phyloP scores from a whole-genome alignment of 108 stramenopile genomes.

The Asterionellopsis glacialis region DNA sequence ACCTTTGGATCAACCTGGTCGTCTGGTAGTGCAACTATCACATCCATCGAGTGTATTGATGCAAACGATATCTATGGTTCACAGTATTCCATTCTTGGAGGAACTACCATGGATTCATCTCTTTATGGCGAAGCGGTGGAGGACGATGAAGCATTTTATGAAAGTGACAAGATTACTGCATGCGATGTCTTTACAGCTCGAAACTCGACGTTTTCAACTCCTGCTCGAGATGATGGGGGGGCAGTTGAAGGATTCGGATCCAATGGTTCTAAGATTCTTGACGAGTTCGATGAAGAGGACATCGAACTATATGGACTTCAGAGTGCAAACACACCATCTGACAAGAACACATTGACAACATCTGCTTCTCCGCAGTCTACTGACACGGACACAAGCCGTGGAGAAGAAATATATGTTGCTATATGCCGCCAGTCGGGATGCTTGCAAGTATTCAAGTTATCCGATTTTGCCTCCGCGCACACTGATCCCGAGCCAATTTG shows the following conservation, averaged over 20 bases:
- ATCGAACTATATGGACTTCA: constrained; percentile 20
- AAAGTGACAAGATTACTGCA: constrained; percentile 45
- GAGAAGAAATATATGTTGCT: constrained; percentile 30
- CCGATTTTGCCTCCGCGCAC: constrained; percentile 16
- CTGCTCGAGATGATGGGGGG: background rate
- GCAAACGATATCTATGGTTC: background rate
- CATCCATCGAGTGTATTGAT: background rate
- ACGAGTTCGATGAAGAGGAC: constrained; percentile 37
- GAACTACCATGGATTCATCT: background rate
- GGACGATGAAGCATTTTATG: constrained; percentile 38
- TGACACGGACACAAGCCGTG: background rate
- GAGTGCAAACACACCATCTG: background rate
- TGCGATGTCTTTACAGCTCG: constrained; percentile 45
- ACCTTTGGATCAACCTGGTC: constrained; percentile 54
- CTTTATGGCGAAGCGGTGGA: constrained; percentile 13
- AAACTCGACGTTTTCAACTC: constrained; percentile 14
- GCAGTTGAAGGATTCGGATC: background rate
- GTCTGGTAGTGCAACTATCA: constrained; percentile 44
- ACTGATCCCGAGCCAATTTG: constrained; percentile 37
- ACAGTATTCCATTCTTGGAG: background rate
- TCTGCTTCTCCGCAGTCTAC: background rate
- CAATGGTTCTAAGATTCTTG: background rate
- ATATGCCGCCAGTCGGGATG: constrained; percentile 65
- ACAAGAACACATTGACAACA: background rate
- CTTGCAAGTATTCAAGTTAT: constrained; percentile 53